Base-by-base conservation (phyloP, 2,329 filamentous ascomycete species). In the Fusarium succisae region DNA sequence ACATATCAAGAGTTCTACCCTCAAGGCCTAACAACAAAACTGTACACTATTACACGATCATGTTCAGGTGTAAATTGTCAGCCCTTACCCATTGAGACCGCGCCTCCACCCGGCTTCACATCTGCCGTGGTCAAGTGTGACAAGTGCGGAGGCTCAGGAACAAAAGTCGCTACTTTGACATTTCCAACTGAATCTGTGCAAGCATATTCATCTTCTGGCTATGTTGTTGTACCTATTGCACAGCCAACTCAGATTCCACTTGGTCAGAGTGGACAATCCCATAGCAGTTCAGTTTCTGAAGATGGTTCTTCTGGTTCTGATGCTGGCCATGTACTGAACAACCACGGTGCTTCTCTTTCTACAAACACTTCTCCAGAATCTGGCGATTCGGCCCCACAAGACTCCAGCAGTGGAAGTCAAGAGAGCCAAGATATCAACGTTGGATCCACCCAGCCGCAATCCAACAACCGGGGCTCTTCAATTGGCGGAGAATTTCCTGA, bases 171-270 rank as follows among this genome's bases (percentile, higher is more conserved):
- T 8, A 69, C 64, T 3, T 26, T 69, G 35, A 69, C 66, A 3
- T 69, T 69, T 6, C 66, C 66, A 4, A 32, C 14, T 3, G 26
- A 69, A 22, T 69, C 65, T 28, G 13, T 51, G 2, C 20, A 55
- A n/a, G 65, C 66, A 45, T 69, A 69, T n/a, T 69, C 66, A 12
- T 69, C 56, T 6, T 69, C 43, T 14, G 65, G 66, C 2, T 69
- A 63, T 26, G 5, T 69, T 3, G 43, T 69, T 54, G 43, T 63
- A 3, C 50, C 66, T 18, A 26, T 63, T 6, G 12, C 7, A 22
- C 48, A n/a, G 6, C 43, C 43, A 12, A 69, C 66, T 5, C 30
- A 56, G 9, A 35, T 6, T 14, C 45, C 26, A 20, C 17, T 44
- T 2, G 24, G 38, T 17, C 20, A 37, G 11, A 43, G 28, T 8